Evolutionary conservation across 805 yeast genomes (phyloP), one percentile per base, ranked within the genome.

Genomic region (Spathaspora sp.): DNA sequence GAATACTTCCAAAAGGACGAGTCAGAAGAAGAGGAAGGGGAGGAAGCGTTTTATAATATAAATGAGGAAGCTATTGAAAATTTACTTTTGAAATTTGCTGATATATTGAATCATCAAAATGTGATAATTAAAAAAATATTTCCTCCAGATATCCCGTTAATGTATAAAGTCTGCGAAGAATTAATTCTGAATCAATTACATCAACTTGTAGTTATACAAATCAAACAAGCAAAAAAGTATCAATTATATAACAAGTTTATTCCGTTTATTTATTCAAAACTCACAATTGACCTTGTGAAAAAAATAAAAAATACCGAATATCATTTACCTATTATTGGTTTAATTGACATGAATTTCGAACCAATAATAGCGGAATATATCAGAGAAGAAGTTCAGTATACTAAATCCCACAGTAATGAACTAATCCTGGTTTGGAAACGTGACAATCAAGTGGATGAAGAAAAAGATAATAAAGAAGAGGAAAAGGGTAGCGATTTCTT

Each of bases 401-500:
- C 72, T 56, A 65, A 65, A 47, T 55, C 54, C 4, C 52, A 52
- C 17, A 57, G 73, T n/a, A 54, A 54, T 14, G 61, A 57, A 10
- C 62, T 57, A 19, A 62, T 74, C 18, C 46, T 26, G 2, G 63
- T 61, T 17, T 75, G 79, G 79, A 71, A 70, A 49, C 64, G 77
- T 45, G 86, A 82, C 55, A 69, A 66, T 9, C 81, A 76, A 54
- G 76, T 80, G 0, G 79, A 79, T 18, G 68, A 72, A 42, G 69
- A 66, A 23, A 23, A 23, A 45, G 75, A 78, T 56, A 76, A 77
- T 48, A 85, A 81, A 10, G 68, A 70, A 53, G 79, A 64, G 9
- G 77, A 74, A 54, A 59, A 83, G 11, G 80, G 81, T 53, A 74
- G 73, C 59, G 89, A 85, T 57, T 77, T 86, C 49, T 72, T 86